Conservation (phyloP, 495 filamentous ascomycete species). For the Xylaria bambusicola region DNA sequence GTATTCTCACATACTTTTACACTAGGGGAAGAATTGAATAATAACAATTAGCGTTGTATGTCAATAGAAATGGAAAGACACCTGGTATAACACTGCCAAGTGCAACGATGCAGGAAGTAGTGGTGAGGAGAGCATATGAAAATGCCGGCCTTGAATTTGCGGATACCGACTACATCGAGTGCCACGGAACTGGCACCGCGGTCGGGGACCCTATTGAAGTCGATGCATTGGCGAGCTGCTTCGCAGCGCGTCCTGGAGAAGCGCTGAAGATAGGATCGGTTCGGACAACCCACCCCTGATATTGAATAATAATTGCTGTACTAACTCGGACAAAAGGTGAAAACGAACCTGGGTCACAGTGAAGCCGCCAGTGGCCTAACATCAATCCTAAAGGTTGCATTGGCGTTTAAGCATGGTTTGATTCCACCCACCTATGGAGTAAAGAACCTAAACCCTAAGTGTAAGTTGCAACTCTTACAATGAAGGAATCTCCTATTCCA, state of each 20-base stretch:
- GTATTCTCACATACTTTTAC: slow-evolving; percentile 15
- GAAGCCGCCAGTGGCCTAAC: slow-evolving; percentile 47
- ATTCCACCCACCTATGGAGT: slow-evolving; percentile 1
- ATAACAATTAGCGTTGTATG: not conserved
- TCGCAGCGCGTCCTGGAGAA: not conserved
- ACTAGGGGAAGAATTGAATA: not conserved
- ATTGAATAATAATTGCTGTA: slow-evolving; percentile 10
- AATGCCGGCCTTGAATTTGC: slow-evolving; percentile 35
- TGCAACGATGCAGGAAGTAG: slow-evolving; percentile 42
- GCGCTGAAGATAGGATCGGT: not conserved
- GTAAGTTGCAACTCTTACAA: slow-evolving; percentile 11
- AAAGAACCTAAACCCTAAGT: slow-evolving; percentile 34
- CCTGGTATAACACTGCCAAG: slow-evolving; percentile 50
- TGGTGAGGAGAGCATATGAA: slow-evolving; percentile 43
- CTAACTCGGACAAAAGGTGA: slow-evolving; percentile 28
- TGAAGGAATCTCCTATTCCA: no score
- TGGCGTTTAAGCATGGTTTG: not conserved
- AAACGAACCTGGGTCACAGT: slow-evolving; percentile 58
- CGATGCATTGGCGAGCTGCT: slow-evolving; percentile 31
- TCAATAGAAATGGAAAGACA: slow-evolving; percentile 43
- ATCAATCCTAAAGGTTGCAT: not conserved
- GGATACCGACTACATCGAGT: slow-evolving; percentile 49
- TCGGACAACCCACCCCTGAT: slow-evolving; percentile 6
- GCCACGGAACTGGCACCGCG: slow-evolving; percentile 54
- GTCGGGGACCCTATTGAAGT: slow-evolving; percentile 54